A percentile compares a stretch with the other conserved stretches of the same genome.
These are phyloP conservation scores for Russula virescens DNA, from an alignment of 768 basidiomycete species.

Conservation along the genomic window DNA sequence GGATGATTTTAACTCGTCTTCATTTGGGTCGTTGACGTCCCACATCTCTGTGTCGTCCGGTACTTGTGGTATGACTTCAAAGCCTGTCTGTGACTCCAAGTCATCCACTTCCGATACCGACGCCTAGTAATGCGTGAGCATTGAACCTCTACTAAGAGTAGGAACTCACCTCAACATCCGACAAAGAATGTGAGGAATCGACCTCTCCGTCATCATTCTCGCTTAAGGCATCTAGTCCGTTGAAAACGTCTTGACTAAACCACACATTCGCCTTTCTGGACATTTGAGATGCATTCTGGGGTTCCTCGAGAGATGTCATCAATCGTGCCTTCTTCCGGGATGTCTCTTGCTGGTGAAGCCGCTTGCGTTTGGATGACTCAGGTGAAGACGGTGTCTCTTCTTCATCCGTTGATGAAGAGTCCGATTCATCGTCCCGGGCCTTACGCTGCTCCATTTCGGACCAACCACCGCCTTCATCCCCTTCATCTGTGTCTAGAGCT, in stretches of 20 bases:
- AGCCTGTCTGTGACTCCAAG: constrained; percentile 50
- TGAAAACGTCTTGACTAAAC: constrained; percentile 93
- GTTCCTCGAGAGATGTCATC: constrained; percentile 42
- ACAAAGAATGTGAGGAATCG: constrained; percentile 24
- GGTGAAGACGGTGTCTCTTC: constrained; percentile 30
- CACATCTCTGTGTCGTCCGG: constrained; percentile 56
- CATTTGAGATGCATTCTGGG: constrained; percentile 31
- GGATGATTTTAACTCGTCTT: constrained; percentile 59
- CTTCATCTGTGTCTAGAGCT: constrained; percentile 33
- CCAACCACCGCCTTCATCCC: constrained; percentile 55
- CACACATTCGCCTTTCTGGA: constrained; percentile 75
- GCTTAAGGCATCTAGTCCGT: constrained; percentile 46
- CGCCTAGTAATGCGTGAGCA: constrained; percentile 4
- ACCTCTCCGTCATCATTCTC: constrained; percentile 26
- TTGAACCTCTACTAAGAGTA: neutral
- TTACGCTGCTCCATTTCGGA: constrained; percentile 58
- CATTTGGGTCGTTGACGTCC: constrained; percentile 74
- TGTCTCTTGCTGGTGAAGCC: constrained; percentile 28
- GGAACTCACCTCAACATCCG: constrained; percentile 17
- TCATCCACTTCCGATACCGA: constrained; percentile 4
- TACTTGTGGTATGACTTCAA: constrained; percentile 70
- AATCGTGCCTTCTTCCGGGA: constrained; percentile 49
- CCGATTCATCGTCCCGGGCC: constrained; percentile 36
- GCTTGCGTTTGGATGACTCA: constrained; percentile 39
- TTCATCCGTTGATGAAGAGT: constrained; percentile 47